These are phyloP conservation scores for Clavaria fumosa DNA, from an alignment of 768 basidiomycete genomes.

Conservation along the genomic window DNA sequence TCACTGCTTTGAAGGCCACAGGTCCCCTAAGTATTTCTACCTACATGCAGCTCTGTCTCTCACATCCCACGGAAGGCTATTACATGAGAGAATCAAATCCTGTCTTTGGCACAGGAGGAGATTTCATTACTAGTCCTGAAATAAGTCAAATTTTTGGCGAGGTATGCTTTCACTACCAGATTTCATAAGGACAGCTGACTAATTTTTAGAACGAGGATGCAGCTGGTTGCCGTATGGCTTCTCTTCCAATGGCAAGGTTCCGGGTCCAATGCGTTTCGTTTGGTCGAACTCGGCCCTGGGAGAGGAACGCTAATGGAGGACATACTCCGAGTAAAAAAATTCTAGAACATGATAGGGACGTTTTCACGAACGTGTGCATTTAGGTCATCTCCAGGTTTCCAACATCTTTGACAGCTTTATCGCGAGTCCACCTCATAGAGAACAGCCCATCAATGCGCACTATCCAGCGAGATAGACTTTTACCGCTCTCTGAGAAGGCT, in stretches of 20 bases:
- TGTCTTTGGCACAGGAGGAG: conserved; percentile 77
- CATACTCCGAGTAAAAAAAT: conserved; percentile 48
- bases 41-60: conserved; percentile 86
- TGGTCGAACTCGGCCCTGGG: conserved; percentile 91
- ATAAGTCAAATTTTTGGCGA: conserved; percentile 95
- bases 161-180: too few relatives aligned
- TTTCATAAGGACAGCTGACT: too few relatives aligned
- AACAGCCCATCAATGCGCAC: conserved; percentile 53
- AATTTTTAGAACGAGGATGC: conserved; percentile 18
- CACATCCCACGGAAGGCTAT: conserved; percentile 85
- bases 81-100: conserved; percentile 63
- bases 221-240: conserved; percentile 85
- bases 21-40: conserved; percentile 80
- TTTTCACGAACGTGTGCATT: conserved; percentile 1
- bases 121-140: conserved; percentile 95
- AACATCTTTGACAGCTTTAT: conserved; percentile 21
- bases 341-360: background rate
- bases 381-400: conserved; percentile 41
- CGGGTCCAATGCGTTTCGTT: conserved; percentile 31
- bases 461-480: conserved; percentile 43
- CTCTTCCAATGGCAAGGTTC: conserved; percentile 55
- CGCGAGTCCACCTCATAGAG: conserved; percentile 64
- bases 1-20: conserved; percentile 41
- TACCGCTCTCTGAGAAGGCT: conserved; percentile 14
- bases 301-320: conserved; percentile 86